phyloP scores from a whole-genome alignment of 345 rosid genomes.

The Psidium guajava region DNA sequence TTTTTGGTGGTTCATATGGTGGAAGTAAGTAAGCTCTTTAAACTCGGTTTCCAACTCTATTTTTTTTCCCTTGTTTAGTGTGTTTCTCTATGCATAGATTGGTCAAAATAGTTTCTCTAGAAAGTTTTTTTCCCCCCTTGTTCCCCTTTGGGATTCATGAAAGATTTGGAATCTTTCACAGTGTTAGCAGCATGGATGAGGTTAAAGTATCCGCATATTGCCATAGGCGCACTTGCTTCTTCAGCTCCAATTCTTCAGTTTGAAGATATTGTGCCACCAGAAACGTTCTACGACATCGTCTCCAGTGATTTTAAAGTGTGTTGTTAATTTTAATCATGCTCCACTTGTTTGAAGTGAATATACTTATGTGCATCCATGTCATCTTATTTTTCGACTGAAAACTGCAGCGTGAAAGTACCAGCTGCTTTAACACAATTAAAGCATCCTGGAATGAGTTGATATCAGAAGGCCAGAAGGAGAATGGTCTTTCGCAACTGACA shows the following conservation, averaged over 20 bases:
- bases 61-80: background rate
- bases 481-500: conserved; percentile 62
- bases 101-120: background rate
- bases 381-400: background rate
- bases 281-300: conserved; percentile 75
- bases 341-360: background rate
- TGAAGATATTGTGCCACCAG: conserved; percentile 76
- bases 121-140: background rate
- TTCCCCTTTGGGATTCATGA: background rate
- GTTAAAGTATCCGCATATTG: conserved; percentile 86
- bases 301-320: conserved; percentile 71
- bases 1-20: conserved; percentile 96
- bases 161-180: conserved; percentile 16
- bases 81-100: background rate
- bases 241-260: conserved; percentile 95
- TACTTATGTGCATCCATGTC: background rate
- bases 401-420: conserved; percentile 67
- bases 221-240: conserved; percentile 85
- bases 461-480: conserved; percentile 49
- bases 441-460: conserved; percentile 54
- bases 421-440: conserved; percentile 78
- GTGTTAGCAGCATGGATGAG: conserved; percentile 99
- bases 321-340: background rate
- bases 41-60: background rate
- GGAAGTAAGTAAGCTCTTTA: conserved; percentile 51